Evolutionary conservation across 2,329 filamentous ascomycete genomes (phyloP).

Genomic region (Triangularia setosa): DNA sequence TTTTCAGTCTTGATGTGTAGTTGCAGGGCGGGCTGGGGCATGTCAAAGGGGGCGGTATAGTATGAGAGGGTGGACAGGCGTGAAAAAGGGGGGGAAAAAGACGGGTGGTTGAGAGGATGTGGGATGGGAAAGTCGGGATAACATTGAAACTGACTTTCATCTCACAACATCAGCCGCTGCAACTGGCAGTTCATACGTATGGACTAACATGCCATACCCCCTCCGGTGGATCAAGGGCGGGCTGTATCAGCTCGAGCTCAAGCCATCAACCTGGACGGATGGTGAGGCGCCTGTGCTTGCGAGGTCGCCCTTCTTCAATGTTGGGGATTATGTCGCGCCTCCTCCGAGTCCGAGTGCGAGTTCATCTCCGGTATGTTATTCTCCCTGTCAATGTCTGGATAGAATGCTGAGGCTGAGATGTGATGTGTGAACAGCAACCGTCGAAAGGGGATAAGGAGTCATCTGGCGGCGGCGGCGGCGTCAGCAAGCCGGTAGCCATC

Average conservation of each 20-base stretch:
- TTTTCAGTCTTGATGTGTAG: neutral
- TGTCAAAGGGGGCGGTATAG: neutral
- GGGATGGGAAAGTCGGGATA: no score
- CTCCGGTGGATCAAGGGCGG: slow-evolving; percentile 24
- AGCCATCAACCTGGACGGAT: slow-evolving; percentile 15
- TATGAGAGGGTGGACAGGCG: neutral
- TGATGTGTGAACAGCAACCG: neutral
- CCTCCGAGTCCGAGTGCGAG: neutral
- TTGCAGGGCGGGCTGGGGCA: no score
- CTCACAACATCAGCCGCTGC: slow-evolving; percentile 12
- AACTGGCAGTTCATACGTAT: slow-evolving; percentile 23
- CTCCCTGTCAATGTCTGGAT: neutral
- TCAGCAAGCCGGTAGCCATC: slow-evolving; percentile 23
- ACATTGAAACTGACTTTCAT: neutral
- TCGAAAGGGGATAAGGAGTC: slow-evolving; percentile 4
- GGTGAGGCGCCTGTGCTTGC: slow-evolving; percentile 22
- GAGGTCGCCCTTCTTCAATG: slow-evolving; percentile 25
- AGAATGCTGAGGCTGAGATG: neutral
- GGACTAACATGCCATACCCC: slow-evolving; percentile 27
- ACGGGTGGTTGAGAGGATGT: neutral
- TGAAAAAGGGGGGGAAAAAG: neutral
- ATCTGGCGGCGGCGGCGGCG: slow-evolving; percentile 2
- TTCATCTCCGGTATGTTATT: slow-evolving; percentile 10
- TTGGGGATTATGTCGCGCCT: slow-evolving; percentile 3
- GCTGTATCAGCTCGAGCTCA: slow-evolving; percentile 29